These are phyloP conservation scores for Hypomontagnella monticulosa DNA, from an alignment of 495 filamentous ascomycete genomes.

Conservation along the genomic window DNA sequence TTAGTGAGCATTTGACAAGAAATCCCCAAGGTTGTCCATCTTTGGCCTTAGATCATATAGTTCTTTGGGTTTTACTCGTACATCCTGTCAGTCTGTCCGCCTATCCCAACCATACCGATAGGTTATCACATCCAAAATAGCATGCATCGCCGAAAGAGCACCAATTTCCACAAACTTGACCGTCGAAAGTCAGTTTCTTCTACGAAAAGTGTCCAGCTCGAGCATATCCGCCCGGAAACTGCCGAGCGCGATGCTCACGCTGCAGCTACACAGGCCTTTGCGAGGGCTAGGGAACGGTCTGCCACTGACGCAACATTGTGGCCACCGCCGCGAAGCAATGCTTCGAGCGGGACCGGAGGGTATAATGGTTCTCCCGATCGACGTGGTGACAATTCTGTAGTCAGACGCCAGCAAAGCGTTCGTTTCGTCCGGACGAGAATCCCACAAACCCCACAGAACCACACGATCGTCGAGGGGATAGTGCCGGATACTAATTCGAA, in stretches of 20 bases:
- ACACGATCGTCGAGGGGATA: background rate
- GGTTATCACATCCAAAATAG: background rate
- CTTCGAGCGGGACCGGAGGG: constrained; percentile 1
- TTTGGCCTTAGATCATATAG: constrained; percentile 5
- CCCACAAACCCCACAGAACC: background rate
- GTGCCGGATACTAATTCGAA: background rate
- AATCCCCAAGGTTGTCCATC: background rate
- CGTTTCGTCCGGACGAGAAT: constrained; percentile 60
- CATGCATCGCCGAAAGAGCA: constrained; percentile 44
- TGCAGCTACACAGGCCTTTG: constrained; percentile 74
- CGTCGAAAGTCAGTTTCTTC: constrained; percentile 73
- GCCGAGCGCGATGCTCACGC: constrained; percentile 70
- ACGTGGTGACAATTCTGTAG: constrained; percentile 9
- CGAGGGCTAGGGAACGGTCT: constrained; percentile 61
- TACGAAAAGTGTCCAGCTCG: constrained; percentile 57
- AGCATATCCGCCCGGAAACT: constrained; percentile 63
- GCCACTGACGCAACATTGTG: constrained; percentile 37
- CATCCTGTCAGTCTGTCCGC: background rate
- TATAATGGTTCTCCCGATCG: constrained; percentile 6
- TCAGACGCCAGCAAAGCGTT: constrained; percentile 61
- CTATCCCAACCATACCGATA: constrained; percentile 5
- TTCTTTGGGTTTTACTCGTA: constrained; percentile 4
- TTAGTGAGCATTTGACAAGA: constrained; percentile 34
- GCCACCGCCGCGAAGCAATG: constrained; percentile 41
- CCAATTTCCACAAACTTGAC: constrained; percentile 56